Evolutionary conservation across 2,329 filamentous ascomycete genomes (phyloP).

Genomic region (Fusarium sp.): DNA sequence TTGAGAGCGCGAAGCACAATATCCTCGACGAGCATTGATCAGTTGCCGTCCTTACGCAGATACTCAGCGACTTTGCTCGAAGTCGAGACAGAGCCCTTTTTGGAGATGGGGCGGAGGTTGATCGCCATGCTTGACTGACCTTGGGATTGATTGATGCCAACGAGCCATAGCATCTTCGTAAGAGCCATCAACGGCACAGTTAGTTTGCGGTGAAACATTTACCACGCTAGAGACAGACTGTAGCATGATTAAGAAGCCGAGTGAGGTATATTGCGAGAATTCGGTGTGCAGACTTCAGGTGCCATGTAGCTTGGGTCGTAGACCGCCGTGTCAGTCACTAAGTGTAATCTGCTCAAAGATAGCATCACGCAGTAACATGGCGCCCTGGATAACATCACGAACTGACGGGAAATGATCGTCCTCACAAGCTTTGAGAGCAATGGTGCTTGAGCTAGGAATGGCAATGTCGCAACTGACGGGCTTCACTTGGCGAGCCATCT

Average conservation of each 20-base stretch:
- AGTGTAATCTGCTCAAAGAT: slow-evolving; percentile 2
- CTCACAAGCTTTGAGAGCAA: too few relatives aligned
- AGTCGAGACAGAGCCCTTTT: not conserved
- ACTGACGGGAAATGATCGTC: not conserved
- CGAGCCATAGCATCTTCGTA: not conserved
- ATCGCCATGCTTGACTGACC: not conserved
- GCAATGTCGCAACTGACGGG: not conserved
- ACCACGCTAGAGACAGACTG: not conserved
- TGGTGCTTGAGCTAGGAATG: not conserved
- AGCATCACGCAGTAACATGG: slow-evolving; percentile 4
- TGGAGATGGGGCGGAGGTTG: not conserved
- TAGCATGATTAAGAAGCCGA: not conserved
- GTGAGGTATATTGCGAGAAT: not conserved
- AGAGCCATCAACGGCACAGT: not conserved
- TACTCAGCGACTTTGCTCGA: too few relatives aligned
- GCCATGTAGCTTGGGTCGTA: not conserved
- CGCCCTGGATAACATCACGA: slow-evolving; percentile 2
- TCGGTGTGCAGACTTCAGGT: slow-evolving; percentile 1
- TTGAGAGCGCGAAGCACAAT: too few relatives aligned
- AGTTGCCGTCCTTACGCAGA: too few relatives aligned
- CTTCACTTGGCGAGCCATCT: not conserved
- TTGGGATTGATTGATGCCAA: not conserved
- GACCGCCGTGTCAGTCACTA: not conserved
- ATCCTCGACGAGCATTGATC: too few relatives aligned
- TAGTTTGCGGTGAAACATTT: not conserved